Evolutionary conservation across 495 filamentous ascomycete species (phyloP).

Genomic region (Ascodesmis nigricans): DNA sequence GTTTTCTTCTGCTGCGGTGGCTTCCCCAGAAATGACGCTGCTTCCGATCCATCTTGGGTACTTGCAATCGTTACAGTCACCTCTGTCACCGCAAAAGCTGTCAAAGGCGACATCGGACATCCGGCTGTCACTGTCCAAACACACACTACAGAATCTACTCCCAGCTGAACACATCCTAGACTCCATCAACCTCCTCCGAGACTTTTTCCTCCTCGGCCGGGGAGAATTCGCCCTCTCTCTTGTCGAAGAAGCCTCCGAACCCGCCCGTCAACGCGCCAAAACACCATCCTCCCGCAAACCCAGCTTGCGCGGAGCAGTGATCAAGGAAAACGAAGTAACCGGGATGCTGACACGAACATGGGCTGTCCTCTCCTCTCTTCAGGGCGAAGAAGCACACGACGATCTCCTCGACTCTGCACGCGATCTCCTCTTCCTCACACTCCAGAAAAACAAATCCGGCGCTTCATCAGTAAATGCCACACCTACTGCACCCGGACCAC

Average conservation of each 20-base stretch:
- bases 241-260: slow-evolving; percentile 60
- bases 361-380: slow-evolving; percentile 50
- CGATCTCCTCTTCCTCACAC: slow-evolving; percentile 46
- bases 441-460: slow-evolving; percentile 23
- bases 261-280: slow-evolving; percentile 39
- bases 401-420: slow-evolving; percentile 57
- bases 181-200: slow-evolving; percentile 50
- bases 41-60: slow-evolving; percentile 49
- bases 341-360: slow-evolving; percentile 52
- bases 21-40: slow-evolving; percentile 37
- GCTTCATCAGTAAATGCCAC: slow-evolving; percentile 26
- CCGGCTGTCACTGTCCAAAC: slow-evolving; percentile 57
- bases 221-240: slow-evolving; percentile 82
- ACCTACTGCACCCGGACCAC: slow-evolving; percentile 16
- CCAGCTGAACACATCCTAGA: slow-evolving; percentile 55
- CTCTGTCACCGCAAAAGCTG: slow-evolving; percentile 47
- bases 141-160: slow-evolving; percentile 54
- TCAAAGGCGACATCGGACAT: slow-evolving; percentile 51
- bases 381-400: slow-evolving; percentile 49
- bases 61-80: slow-evolving; percentile 47
- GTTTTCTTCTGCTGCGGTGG: slow-evolving; percentile 21
- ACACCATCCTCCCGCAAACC: slow-evolving; percentile 24
- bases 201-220: slow-evolving; percentile 68
- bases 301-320: slow-evolving; percentile 33
- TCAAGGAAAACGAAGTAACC: slow-evolving; percentile 73